Base-by-base conservation (phyloP, 441 rosid genomes). In the Geranium incanum region DNA sequence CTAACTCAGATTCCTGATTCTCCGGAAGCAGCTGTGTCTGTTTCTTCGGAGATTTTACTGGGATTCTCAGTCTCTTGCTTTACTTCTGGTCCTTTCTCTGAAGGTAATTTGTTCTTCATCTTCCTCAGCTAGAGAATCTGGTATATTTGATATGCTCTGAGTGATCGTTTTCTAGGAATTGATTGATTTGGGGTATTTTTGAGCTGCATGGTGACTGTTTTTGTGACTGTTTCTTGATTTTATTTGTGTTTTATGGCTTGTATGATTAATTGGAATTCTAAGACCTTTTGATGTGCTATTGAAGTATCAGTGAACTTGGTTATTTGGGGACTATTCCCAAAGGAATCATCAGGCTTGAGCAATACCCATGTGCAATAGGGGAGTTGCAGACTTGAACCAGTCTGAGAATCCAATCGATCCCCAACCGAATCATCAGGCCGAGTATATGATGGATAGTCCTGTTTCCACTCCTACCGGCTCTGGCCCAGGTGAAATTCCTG, bases 401-500 rank as follows among this genome's bases (percentile, higher is more conserved):
- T 64, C 70, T 71, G 73, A 52, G 71, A 50, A 23, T 18, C 38
- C 70, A 72, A 45, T 72, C 66, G 72, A 80, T 78, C 67, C 69
- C 62, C 77, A 70, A 69, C 80, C 63, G 28, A 52, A 70, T 38
- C 69, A 67, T 55, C 82, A 69, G 72, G 72, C 73, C 62, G 74
- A 72, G 68, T 66, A 50, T 72, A 72, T 67, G 65, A 94, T 94
- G 97, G 97, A 88, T 81, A 75, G 84, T 16, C 81, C 70, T 70
- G 3, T 13, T 48, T 81, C 85, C 8, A 59, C 81, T 41, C 78
- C 81, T 63, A 71, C 80, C 6, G 33, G 67, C 3, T 78, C 88
- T 62, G 75, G 72, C 62, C 15, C 66, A 28, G 18, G 69, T 73
- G 76, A 80, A 3, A n/a, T 57, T 18, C 74, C 70, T 50, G 80